phyloP scores from a whole-genome alignment of 2,329 filamentous ascomycete genomes.

The Cordyceps cicadae region DNA sequence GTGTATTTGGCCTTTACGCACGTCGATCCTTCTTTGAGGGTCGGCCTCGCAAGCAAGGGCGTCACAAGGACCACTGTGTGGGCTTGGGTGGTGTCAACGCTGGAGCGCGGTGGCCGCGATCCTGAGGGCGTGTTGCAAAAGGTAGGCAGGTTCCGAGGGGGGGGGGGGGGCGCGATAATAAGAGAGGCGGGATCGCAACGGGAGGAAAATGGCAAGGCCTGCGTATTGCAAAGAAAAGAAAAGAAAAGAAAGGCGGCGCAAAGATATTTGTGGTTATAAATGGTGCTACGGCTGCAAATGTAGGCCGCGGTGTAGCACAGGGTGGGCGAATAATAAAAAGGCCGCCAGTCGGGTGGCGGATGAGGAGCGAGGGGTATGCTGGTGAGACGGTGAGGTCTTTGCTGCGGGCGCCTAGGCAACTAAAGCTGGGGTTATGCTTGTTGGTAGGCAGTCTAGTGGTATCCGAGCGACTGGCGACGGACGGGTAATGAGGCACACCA shows the following conservation, averaged over 20 bases:
- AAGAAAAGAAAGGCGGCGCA: conserved; percentile 4
- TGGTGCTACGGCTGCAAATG: conserved; percentile 7
- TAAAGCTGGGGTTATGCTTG: background rate
- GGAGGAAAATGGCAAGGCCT: too few relatives aligned
- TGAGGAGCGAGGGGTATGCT: background rate
- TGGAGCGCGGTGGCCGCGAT: conserved; percentile 4
- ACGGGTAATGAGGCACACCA: background rate
- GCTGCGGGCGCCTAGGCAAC: conserved; percentile 2
- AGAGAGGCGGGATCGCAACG: too few relatives aligned
- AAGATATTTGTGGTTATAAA: conserved; percentile 9
- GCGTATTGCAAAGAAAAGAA: background rate
- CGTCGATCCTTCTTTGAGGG: conserved; percentile 11
- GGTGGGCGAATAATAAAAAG: conserved; percentile 8
- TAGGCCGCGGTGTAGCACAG: conserved; percentile 8
- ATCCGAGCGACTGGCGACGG: background rate
- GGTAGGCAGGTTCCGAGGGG: background rate
- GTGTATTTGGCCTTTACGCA: conserved; percentile 6
- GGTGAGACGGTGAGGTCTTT: conserved; percentile 5
- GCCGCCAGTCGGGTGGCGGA: conserved; percentile 8
- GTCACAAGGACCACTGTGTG: conserved; percentile 5
- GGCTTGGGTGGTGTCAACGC: conserved; percentile 3
- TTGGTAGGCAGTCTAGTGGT: background rate
- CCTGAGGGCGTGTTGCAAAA: conserved; percentile 3
- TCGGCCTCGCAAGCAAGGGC: conserved; percentile 10
- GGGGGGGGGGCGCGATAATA: background rate